These are phyloP conservation scores for Biancaea sappan DNA, from an alignment of 306 rosid genomes.

Conservation along the genomic window DNA sequence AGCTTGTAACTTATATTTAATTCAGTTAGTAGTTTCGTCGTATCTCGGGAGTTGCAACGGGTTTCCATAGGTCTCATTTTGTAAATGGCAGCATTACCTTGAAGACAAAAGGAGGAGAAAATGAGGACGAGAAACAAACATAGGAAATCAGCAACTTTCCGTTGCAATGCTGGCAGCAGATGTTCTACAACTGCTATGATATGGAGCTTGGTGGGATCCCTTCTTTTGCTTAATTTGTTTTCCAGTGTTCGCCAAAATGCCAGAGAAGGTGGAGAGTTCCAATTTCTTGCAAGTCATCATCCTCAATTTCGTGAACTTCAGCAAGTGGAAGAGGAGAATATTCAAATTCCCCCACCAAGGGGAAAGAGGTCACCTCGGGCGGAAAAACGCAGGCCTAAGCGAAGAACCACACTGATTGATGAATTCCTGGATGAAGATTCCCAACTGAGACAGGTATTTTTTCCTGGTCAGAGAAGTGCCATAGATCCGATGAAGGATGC, in stretches of 20 bases:
- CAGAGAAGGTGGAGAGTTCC: conserved; percentile 39
- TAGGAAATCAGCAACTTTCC: conserved; percentile 76
- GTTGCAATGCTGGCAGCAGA: conserved; percentile 83
- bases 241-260: conserved; percentile 48
- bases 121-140: conserved; percentile 87
- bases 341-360: conserved; percentile 87
- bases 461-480: conserved; percentile 67
- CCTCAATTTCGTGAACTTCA: conserved; percentile 78
- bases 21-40: conserved; percentile 50
- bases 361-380: conserved; percentile 97
- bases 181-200: conserved; percentile 53
- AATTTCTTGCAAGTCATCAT: conserved; percentile 44
- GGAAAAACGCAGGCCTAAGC: conserved; percentile 76
- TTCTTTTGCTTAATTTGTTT: conserved; percentile 67
- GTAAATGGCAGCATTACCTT: conserved; percentile 67
- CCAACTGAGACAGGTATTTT: conserved; percentile 73
- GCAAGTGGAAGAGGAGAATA: conserved; percentile 75
- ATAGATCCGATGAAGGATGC: conserved; percentile 60
- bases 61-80: conserved; percentile 69
- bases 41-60: too few relatives aligned
- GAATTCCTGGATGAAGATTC: conserved; percentile 97
- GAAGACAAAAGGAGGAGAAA: conserved; percentile 72
- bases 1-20: conserved; percentile 46
- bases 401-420: conserved; percentile 72
- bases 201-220: conserved; percentile 82